Percentiles rank a stretch among this genome's conserved stretches.
phyloP scores from a whole-genome alignment of 139 green algal genomes.

The Tetraselmis striata region DNA sequence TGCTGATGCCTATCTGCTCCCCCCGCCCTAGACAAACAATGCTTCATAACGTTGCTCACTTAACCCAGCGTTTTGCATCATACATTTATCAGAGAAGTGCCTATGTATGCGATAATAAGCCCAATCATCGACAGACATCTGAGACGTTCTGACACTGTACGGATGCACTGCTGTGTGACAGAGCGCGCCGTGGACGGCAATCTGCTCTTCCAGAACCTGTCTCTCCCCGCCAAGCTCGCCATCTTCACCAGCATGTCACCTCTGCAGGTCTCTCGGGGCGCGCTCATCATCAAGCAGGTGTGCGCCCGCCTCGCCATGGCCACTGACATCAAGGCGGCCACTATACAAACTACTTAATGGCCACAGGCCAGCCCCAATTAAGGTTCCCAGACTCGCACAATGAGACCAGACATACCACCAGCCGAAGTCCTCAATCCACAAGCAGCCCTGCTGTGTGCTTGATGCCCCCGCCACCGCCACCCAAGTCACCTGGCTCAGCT shows the following conservation, averaged over 20 bases:
- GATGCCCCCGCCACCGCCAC: not conserved
- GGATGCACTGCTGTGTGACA: too few species aligned
- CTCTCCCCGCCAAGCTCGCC: constrained; percentile 44
- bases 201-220: constrained; percentile 70
- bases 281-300: constrained; percentile 67
- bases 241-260: constrained; percentile 72
- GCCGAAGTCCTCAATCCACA: too few species aligned
- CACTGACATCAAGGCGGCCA: too few species aligned
- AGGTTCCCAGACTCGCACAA: not conserved
- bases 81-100: too few species aligned
- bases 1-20: too few species aligned
- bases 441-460: not conserved
- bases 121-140: too few species aligned
- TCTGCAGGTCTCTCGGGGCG: constrained; percentile 32
- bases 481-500: not conserved
- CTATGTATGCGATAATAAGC: too few species aligned
- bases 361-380: not conserved
- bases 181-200: constrained; percentile 55
- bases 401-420: too few species aligned
- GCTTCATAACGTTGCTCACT: too few species aligned
- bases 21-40: too few species aligned
- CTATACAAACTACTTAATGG: not conserved
- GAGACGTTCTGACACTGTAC: too few species aligned
- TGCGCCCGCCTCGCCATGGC: not conserved
- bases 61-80: too few species aligned